Evolutionary conservation across 108 stramenopile species (phyloP).

Genomic region (Parietichytrium sp.): DNA sequence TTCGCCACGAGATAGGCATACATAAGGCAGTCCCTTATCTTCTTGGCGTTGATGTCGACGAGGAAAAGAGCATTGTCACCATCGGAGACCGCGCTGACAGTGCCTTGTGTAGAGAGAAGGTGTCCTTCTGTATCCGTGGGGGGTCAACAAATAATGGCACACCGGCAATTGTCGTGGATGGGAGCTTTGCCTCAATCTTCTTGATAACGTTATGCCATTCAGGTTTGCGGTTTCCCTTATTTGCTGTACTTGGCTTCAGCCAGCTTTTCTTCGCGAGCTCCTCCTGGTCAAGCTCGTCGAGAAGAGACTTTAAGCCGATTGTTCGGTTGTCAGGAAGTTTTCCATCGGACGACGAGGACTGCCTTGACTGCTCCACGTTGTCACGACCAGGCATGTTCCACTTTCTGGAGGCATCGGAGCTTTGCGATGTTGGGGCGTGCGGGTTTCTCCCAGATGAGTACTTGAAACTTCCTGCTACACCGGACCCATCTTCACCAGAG

Average conservation of each 20-base stretch:
- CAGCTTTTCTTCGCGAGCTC: neutral
- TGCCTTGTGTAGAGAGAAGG: constrained; percentile 14
- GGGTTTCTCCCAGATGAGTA: neutral
- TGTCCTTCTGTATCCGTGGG: neutral
- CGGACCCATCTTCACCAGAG: too few relatives aligned
- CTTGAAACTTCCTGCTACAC: too few relatives aligned
- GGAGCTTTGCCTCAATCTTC: neutral
- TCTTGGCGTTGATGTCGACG: too few relatives aligned
- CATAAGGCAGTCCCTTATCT: too few relatives aligned
- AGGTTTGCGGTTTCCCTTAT: neutral
- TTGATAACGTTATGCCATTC: neutral
- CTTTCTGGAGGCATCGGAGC: too few relatives aligned
- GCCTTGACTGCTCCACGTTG: too few relatives aligned
- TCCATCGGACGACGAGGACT: too few relatives aligned
- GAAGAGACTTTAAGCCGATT: too few relatives aligned
- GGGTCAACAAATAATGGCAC: neutral
- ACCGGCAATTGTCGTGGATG: neutral
- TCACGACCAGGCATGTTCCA: too few relatives aligned
- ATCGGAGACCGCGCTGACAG: neutral
- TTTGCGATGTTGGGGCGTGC: neutral
- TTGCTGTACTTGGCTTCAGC: neutral
- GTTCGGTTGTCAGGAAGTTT: too few relatives aligned
- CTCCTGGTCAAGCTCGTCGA: neutral
- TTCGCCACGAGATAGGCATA: too few relatives aligned
- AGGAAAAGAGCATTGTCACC: too few relatives aligned